Percentiles rank a stretch among this genome's conserved stretches.
phyloP scores from a whole-genome alignment of 2,329 filamentous ascomycete genomes.

The Chrysoporthe deuterocubensis region DNA sequence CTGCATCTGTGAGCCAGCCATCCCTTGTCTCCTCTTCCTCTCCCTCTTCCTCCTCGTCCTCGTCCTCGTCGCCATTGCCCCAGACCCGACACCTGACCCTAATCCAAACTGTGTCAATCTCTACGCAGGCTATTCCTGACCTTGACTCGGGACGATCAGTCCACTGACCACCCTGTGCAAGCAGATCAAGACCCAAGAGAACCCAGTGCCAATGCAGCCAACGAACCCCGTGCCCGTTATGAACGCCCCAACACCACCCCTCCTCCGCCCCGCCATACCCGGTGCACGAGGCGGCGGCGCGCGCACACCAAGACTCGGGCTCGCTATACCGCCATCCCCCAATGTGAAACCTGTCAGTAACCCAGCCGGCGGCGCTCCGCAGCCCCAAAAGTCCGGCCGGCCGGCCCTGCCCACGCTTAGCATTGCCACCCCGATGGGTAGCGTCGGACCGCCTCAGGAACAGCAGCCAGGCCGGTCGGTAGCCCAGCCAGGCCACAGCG shows the following conservation, averaged over 20 bases:
- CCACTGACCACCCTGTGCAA: constrained; percentile 14
- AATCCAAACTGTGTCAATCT: neutral
- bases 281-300: constrained; percentile 66
- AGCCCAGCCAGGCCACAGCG: constrained; percentile 65
- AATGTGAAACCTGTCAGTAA: constrained; percentile 76
- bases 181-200: constrained; percentile 24
- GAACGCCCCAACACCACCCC: constrained; percentile 73
- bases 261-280: constrained; percentile 82
- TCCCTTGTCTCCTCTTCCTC: neutral
- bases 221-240: constrained; percentile 56
- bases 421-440: constrained; percentile 87
- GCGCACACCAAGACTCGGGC: constrained; percentile 76
- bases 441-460: constrained; percentile 72
- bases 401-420: constrained; percentile 79
- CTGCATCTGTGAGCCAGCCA: constrained; percentile 24
- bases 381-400: constrained; percentile 47
- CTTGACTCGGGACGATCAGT: neutral
- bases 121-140: neutral
- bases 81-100: neutral
- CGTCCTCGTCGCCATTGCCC: neutral
- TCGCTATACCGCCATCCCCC: constrained; percentile 88
- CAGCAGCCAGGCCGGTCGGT: constrained; percentile 57
- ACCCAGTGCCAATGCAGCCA: constrained; percentile 26
- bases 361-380: constrained; percentile 36
- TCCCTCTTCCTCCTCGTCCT: neutral